Evolutionary conservation across 2,329 filamentous ascomycete species (phyloP).

Genomic region (Xylaria polymorpha): DNA sequence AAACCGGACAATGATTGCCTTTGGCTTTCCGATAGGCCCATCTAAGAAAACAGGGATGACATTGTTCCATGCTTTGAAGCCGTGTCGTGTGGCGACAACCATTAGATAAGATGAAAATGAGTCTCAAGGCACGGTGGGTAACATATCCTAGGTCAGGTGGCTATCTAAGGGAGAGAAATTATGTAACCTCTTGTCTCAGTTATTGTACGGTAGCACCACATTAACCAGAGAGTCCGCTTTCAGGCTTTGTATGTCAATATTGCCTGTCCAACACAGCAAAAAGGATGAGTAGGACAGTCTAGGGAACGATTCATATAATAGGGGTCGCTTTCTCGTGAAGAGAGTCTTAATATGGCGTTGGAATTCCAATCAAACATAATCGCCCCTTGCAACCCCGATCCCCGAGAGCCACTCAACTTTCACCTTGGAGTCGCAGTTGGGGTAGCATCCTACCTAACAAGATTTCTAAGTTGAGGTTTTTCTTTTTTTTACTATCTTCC

Average conservation of each 20-base stretch:
- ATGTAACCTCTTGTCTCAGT: not conserved
- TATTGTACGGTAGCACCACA: not conserved
- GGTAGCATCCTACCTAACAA: not conserved
- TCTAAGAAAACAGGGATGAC: not conserved
- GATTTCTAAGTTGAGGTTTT: not conserved
- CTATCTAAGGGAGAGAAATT: not conserved
- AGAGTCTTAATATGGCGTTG: not conserved
- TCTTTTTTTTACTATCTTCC: too few relatives aligned
- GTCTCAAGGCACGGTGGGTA: not conserved
- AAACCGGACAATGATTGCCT: not conserved
- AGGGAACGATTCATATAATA: not conserved
- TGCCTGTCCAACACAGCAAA: not conserved
- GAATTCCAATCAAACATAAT: not conserved
- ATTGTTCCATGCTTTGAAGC: not conserved
- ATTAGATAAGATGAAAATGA: not conserved
- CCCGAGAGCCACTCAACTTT: not conserved
- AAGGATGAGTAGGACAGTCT: not conserved
- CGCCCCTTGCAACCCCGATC: not conserved
- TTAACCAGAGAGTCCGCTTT: not conserved
- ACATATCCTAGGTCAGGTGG: not conserved
- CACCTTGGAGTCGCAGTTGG: too few relatives aligned
- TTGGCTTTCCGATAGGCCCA: not conserved
- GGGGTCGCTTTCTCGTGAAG: not conserved
- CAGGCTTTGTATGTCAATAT: not conserved
- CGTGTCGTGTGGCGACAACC: not conserved